These are phyloP conservation scores for Exophiala alcalophila DNA, from an alignment of 2,329 filamentous ascomycete species.

Conservation along the genomic window DNA sequence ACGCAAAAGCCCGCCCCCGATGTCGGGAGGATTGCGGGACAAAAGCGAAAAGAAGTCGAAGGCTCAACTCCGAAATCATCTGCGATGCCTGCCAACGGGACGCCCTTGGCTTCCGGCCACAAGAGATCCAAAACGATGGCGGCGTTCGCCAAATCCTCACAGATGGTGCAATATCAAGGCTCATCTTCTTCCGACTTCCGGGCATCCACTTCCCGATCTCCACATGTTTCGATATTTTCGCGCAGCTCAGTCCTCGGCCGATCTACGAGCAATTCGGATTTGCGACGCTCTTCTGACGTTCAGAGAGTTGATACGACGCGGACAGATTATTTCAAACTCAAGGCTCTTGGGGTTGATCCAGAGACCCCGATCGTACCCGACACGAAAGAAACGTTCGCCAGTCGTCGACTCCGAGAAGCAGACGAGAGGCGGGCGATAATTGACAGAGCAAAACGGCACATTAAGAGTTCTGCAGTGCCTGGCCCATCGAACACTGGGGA, in stretches of 20 bases:
- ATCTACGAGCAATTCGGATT: constrained; percentile 24
- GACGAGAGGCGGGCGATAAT: constrained; percentile 22
- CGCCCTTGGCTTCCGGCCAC: constrained; percentile 17
- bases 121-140: constrained; percentile 30
- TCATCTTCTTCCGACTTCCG: constrained; percentile 6
- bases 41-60: constrained; percentile 31
- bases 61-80: too few species aligned
- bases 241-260: constrained; percentile 17
- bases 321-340: constrained; percentile 52
- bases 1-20: constrained; percentile 3
- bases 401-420: constrained; percentile 22
- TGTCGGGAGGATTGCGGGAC: constrained; percentile 23
- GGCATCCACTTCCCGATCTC: constrained; percentile 6
- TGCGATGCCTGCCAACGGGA: constrained; percentile 12
- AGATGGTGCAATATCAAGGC: neutral
- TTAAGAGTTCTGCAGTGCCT: constrained; percentile 3
- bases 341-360: constrained; percentile 48
- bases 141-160: constrained; percentile 14
- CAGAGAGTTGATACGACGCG: constrained; percentile 43
- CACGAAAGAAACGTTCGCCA: constrained; percentile 23
- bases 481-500: neutral
- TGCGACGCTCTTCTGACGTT: constrained; percentile 24
- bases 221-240: constrained; percentile 19
- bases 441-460: constrained; percentile 10
- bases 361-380: constrained; percentile 32